A percentile compares a stretch with the other conserved stretches of the same genome.
These are phyloP conservation scores for Harrya chromipes DNA, from an alignment of 768 basidiomycete species.

Conservation along the genomic window DNA sequence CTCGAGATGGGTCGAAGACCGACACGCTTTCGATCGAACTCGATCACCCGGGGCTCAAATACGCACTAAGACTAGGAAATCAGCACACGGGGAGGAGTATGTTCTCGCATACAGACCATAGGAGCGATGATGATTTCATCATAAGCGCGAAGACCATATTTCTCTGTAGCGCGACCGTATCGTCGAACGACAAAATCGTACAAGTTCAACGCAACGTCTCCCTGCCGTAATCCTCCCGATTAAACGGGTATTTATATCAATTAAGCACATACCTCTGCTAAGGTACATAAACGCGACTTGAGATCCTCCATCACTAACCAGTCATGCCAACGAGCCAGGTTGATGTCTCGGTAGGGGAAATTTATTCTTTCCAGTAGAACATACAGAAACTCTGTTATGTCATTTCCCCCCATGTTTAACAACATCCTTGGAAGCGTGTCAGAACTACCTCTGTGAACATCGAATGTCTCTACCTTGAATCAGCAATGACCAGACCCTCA, in stretches of 20 bases:
- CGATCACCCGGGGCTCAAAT: constrained; percentile 90
- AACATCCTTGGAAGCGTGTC: constrained; percentile 50
- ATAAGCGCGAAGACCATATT: constrained; percentile 87
- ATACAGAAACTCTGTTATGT: constrained; percentile 87
- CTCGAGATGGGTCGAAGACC: constrained; percentile 48
- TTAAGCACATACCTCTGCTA: constrained; percentile 68
- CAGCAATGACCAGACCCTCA: constrained; percentile 83
- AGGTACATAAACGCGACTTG: constrained; percentile 78
- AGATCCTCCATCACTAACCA: constrained; percentile 92
- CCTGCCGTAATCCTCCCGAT: constrained; percentile 42
- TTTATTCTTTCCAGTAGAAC: constrained; percentile 74
- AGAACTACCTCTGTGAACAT: constrained; percentile 2
- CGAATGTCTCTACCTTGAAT: constrained; percentile 64
- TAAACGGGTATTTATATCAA: neutral
- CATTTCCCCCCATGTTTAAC: constrained; percentile 89
- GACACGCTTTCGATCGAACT: constrained; percentile 75
- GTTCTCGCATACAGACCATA: constrained; percentile 57
- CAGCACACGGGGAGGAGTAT: neutral
- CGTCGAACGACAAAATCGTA: constrained; percentile 87
- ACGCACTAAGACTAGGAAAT: constrained; percentile 56
- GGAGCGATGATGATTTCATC: constrained; percentile 95
- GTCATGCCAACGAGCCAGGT: constrained; percentile 76
- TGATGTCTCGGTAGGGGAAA: constrained; percentile 85
- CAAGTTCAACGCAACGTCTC: constrained; percentile 83
- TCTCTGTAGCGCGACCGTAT: constrained; percentile 73